phyloP scores from a whole-genome alignment of 148 eudicot genomes.

The Heliosperma pusillum region DNA sequence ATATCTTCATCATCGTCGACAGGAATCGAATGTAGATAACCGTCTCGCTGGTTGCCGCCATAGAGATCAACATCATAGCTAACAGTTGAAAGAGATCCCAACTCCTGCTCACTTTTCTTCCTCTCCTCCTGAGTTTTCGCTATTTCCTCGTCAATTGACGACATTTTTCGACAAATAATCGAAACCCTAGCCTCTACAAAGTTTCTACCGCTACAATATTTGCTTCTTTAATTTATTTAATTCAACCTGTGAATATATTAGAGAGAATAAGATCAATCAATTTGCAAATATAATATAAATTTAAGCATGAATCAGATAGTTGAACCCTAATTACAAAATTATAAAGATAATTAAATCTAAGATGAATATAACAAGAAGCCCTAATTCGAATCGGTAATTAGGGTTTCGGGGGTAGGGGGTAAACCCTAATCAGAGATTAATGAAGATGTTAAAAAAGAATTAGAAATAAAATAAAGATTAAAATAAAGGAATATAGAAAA shows the following conservation, averaged over 20 bases:
- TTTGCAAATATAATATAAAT: not conserved
- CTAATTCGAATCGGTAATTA: not conserved
- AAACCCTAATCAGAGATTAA: not conserved
- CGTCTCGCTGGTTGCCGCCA: constrained; percentile 51
- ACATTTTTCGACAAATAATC: constrained; percentile 22
- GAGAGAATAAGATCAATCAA: no score
- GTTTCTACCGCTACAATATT: not conserved
- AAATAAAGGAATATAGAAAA: no score
- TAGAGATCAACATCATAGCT: constrained; percentile 74
- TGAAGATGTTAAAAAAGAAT: no score
- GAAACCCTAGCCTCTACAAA: constrained; percentile 7
- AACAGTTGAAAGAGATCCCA: constrained; percentile 59
- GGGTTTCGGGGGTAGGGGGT: no score
- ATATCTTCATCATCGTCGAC: constrained; percentile 79
- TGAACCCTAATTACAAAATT: not conserved
- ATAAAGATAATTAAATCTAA: no score
- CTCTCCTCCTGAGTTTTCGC: constrained; percentile 84
- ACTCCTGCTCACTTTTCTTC: constrained; percentile 68
- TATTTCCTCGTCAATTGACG: constrained; percentile 57
- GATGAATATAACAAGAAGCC: not conserved
- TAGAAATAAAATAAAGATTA: not conserved
- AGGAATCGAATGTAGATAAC: constrained; percentile 60
- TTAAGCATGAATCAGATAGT: not conserved
- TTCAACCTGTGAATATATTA: not conserved
- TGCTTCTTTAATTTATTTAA: not conserved